Conservation (phyloP, 2,329 filamentous ascomycete genomes). For the Colletotrichum sp. region DNA sequence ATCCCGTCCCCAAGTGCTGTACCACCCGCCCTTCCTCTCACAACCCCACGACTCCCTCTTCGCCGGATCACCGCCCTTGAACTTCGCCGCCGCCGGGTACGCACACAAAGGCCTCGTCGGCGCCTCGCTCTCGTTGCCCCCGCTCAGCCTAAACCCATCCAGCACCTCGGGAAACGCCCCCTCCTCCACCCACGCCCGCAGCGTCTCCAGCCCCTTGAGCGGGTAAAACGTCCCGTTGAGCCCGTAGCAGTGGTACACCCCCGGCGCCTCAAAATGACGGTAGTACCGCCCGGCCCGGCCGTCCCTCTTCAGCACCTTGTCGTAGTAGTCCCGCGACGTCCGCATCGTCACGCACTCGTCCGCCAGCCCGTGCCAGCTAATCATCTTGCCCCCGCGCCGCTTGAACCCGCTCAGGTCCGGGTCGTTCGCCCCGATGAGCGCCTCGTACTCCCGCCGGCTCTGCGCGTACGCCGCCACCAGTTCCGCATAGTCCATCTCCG, state of each 20-base stretch:
- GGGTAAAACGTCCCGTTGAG: conserved; percentile 14
- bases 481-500: neutral
- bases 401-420: conserved; percentile 34
- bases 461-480: neutral
- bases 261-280: conserved; percentile 54
- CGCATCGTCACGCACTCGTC: conserved; percentile 42
- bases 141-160: conserved; percentile 9
- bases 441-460: conserved; percentile 20
- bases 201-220: conserved; percentile 9
- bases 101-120: conserved; percentile 14
- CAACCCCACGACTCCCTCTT: conserved; percentile 8
- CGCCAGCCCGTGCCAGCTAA: conserved; percentile 46
- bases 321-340: conserved; percentile 36
- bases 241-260: conserved; percentile 52
- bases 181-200: conserved; percentile 18
- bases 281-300: conserved; percentile 46
- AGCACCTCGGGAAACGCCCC: neutral
- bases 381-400: conserved; percentile 42
- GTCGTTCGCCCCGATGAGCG: conserved; percentile 30
- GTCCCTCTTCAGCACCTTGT: conserved; percentile 12
- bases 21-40: neutral
- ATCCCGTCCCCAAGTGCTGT: neutral
- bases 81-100: neutral
- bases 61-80: conserved; percentile 4
- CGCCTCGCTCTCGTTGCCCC: conserved; percentile 14